phyloP scores from a whole-genome alignment of 2,329 filamentous ascomycete genomes.

The Ramularia endophylla region DNA sequence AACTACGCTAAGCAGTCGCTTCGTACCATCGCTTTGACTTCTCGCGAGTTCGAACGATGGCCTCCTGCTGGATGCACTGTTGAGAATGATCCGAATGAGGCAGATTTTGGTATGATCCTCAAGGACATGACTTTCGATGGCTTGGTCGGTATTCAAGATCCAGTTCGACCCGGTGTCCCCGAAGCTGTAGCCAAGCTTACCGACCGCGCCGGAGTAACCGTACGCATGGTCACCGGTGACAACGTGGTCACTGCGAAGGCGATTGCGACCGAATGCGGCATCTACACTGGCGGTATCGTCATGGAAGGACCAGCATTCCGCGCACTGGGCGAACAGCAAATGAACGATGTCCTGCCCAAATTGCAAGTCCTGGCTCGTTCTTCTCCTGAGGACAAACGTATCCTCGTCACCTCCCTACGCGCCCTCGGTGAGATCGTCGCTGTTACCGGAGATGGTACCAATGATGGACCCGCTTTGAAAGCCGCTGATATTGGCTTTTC shows the following conservation, averaged over 20 bases:
- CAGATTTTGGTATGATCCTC: conserved; percentile 65
- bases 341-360: conserved; percentile 53
- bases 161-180: conserved; percentile 61
- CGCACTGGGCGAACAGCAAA: conserved; percentile 36
- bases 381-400: conserved; percentile 63
- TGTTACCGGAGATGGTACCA: conserved; percentile 61
- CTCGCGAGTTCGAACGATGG: conserved; percentile 76
- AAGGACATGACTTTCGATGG: conserved; percentile 67
- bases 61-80: conserved; percentile 55
- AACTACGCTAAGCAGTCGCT: conserved; percentile 74
- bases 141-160: conserved; percentile 69
- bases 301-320: conserved; percentile 43
- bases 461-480: conserved; percentile 60
- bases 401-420: conserved; percentile 58
- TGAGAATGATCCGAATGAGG: conserved; percentile 57
- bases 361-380: conserved; percentile 63
- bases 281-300: conserved; percentile 44
- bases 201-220: conserved; percentile 61
- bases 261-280: conserved; percentile 68
- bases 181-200: conserved; percentile 59
- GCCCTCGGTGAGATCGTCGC: conserved; percentile 61
- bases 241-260: conserved; percentile 68
- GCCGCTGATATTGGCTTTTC: conserved; percentile 62
- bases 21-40: conserved; percentile 77
- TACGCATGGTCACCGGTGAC: conserved; percentile 70